Percentiles rank a stretch among this genome's conserved stretches.
These are phyloP conservation scores for Kwoniella europaea DNA, from an alignment of 768 basidiomycete genomes.

Conservation along the genomic window DNA sequence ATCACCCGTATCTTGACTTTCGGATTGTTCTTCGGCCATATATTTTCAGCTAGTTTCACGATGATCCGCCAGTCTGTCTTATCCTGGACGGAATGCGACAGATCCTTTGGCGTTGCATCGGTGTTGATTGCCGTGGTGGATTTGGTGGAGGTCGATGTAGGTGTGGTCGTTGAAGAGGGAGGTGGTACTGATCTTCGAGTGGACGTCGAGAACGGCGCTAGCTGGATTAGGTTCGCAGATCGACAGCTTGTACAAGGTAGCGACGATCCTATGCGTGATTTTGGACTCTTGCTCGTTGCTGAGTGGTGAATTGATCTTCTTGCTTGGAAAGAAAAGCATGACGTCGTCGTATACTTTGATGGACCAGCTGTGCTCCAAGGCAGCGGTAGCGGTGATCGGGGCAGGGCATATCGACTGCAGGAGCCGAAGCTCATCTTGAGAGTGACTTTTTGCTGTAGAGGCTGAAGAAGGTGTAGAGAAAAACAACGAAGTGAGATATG, in stretches of 20 bases:
- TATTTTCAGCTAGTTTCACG: slow-evolving; percentile 77
- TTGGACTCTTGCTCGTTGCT: background rate
- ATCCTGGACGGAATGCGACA: slow-evolving; percentile 22
- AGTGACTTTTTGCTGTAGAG: background rate
- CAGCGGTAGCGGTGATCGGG: background rate
- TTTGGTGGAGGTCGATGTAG: slow-evolving; percentile 6
- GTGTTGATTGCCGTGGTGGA: background rate
- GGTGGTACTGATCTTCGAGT: slow-evolving; percentile 21
- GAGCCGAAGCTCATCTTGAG: slow-evolving; percentile 29
- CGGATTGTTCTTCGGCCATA: slow-evolving; percentile 83
- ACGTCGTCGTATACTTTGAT: slow-evolving; percentile 1
- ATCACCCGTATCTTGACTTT: slow-evolving; percentile 80
- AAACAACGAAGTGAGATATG: too few relatives aligned
- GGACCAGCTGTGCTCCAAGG: slow-evolving; percentile 13
- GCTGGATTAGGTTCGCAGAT: too few relatives aligned
- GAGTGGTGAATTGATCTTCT: background rate
- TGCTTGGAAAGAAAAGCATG: background rate
- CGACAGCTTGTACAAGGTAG: too few relatives aligned
- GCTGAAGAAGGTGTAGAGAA: too few relatives aligned
- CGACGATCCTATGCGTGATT: too few relatives aligned
- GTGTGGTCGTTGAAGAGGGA: background rate
- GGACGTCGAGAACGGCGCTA: slow-evolving; percentile 21
- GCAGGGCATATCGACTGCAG: slow-evolving; percentile 24
- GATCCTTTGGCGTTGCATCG: slow-evolving; percentile 8
- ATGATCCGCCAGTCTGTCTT: slow-evolving; percentile 84